Conservation (phyloP, 345 rosid species). For the thale cress (Arabidopsis thaliana) region TAIR10.1 NC_003070.9:8586501-8587000, state of each 20-base stretch:
- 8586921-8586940: constrained; percentile 5
- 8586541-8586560: constrained; percentile 29
- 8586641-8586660: constrained; percentile 31
- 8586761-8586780: neutral
- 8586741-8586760: neutral
- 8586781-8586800: constrained; percentile 7
- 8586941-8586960: neutral
- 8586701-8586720: constrained; percentile 9
- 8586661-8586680: neutral
- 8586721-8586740: constrained; percentile 12
- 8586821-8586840: neutral
- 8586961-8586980: neutral
- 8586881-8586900: neutral
- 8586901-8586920: neutral
- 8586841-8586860: neutral
- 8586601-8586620: constrained; percentile 17
- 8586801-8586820: neutral
- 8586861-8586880: neutral
- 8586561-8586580: constrained; percentile 14
- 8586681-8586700: neutral
- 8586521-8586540: constrained; percentile 32
- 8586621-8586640: constrained; percentile 18
- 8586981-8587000: neutral
- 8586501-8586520: constrained; percentile 27
- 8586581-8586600: constrained; percentile 26